Conservation (phyloP, 2,329 filamentous ascomycete genomes). For the Colletotrichum orbiculare region DNA sequence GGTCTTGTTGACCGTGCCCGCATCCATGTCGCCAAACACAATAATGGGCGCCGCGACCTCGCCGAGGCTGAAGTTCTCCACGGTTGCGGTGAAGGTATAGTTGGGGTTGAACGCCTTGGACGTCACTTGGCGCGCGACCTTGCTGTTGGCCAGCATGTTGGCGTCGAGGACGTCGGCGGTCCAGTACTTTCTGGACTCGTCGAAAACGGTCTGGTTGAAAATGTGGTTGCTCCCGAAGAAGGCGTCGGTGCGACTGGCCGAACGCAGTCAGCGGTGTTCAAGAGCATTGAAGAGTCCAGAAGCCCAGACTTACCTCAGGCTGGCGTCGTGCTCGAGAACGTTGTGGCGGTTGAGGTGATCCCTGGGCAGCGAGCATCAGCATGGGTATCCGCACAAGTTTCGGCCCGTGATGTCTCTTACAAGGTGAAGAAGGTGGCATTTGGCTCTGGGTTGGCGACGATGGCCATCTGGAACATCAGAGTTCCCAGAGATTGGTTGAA, state of each 20-base stretch:
- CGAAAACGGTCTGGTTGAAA: slow-evolving; percentile 65
- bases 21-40: slow-evolving; percentile 56
- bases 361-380: slow-evolving; percentile 10
- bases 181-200: slow-evolving; percentile 58
- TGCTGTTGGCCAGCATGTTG: slow-evolving; percentile 56
- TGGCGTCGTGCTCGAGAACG: slow-evolving; percentile 61
- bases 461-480: slow-evolving; percentile 56
- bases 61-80: slow-evolving; percentile 59
- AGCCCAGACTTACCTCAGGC: slow-evolving; percentile 47
- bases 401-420: slow-evolving; percentile 24
- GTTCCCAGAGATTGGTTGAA: slow-evolving; percentile 52
- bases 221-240: slow-evolving; percentile 61
- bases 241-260: slow-evolving; percentile 56
- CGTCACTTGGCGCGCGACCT: slow-evolving; percentile 55
- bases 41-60: slow-evolving; percentile 63
- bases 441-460: slow-evolving; percentile 54
- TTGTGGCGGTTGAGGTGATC: slow-evolving; percentile 59
- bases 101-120: slow-evolving; percentile 59
- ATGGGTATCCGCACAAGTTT: background rate
- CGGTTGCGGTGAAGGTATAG: slow-evolving; percentile 56
- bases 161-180: slow-evolving; percentile 52
- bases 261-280: background rate
- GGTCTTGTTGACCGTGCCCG: slow-evolving; percentile 51
- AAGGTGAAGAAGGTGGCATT: slow-evolving; percentile 57
- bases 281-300: background rate